phyloP scores from a whole-genome alignment of 2,329 filamentous ascomycete species.

The Metarhizium album region DNA sequence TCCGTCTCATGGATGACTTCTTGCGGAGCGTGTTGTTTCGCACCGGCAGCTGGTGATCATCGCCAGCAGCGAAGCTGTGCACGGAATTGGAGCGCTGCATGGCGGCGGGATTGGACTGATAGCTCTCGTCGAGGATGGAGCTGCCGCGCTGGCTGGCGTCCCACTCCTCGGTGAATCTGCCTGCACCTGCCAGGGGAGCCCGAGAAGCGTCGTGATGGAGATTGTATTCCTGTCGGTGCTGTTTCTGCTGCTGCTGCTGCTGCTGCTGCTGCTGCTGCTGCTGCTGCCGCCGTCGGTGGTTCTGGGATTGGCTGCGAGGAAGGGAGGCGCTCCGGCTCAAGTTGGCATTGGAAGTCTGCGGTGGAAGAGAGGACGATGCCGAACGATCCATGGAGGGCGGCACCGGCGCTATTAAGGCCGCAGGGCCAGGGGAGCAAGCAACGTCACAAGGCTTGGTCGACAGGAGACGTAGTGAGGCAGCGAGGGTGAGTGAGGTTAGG shows the following conservation, averaged over 20 bases:
- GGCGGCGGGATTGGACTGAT: slow-evolving; percentile 13
- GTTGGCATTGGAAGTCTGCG: slow-evolving; percentile 8
- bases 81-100: slow-evolving; percentile 54
- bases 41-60: slow-evolving; percentile 30
- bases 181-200: slow-evolving; percentile 12
- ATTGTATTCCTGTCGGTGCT: slow-evolving; percentile 7
- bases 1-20: slow-evolving; percentile 66
- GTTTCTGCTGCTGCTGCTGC: slow-evolving; percentile 5
- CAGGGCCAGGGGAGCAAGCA: not conserved
- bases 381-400: slow-evolving; percentile 22
- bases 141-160: slow-evolving; percentile 57
- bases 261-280: slow-evolving; percentile 5
- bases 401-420: slow-evolving; percentile 12
- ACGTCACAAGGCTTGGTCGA: not conserved
- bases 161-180: slow-evolving; percentile 61
- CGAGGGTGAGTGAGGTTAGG: not conserved
- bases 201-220: slow-evolving; percentile 2
- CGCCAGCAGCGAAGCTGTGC: slow-evolving; percentile 40
- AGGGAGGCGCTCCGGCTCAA: slow-evolving; percentile 6
- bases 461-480: not conserved
- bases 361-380: slow-evolving; percentile 5
- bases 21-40: slow-evolving; percentile 74
- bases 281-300: slow-evolving; percentile 8
- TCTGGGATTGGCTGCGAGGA: slow-evolving; percentile 1
- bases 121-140: slow-evolving; percentile 45